Conservation (phyloP, 1,139 yeast species). For the Saccharomyces pastorianus region DNA sequence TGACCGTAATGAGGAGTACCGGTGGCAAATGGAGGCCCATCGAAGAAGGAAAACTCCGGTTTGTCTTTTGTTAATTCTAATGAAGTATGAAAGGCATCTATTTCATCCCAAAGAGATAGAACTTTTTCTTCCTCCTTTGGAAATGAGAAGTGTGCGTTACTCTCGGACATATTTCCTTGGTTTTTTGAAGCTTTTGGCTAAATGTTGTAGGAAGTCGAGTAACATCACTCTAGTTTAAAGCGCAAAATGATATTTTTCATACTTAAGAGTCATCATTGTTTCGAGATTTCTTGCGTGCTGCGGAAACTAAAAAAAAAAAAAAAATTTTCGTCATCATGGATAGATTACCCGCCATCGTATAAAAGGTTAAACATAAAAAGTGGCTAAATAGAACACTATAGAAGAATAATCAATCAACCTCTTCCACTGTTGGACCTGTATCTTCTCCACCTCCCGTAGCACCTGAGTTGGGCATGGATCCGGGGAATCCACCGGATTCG, state of each 20-base stretch:
- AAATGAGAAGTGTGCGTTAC: conserved; percentile 40
- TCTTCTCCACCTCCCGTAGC: conserved; percentile 39
- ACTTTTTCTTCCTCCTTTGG: conserved; percentile 84
- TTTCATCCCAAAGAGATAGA: conserved; percentile 73
- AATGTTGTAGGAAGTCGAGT: background rate
- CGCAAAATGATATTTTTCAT: background rate
- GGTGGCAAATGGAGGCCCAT: conserved; percentile 99
- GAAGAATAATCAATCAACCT: conserved; percentile 43
- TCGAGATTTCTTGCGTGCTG: background rate
- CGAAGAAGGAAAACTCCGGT: conserved; percentile 88
- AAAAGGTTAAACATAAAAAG: background rate
- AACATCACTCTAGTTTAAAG: background rate
- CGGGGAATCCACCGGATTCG: conserved; percentile 21
- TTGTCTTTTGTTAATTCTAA: conserved; percentile 74
- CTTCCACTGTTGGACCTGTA: conserved; percentile 63
- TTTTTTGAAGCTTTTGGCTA: background rate
- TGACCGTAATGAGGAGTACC: conserved; percentile 99
- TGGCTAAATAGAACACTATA: background rate
- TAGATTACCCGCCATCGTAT: background rate
- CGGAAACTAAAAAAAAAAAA: background rate
- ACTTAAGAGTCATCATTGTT: background rate
- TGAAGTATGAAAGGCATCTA: conserved; percentile 86
- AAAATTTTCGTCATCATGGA: background rate
- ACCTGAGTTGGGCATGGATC: conserved; percentile 16
- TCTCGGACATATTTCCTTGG: conserved; percentile 25